Percentiles rank a stretch among this genome's conserved stretches.
Evolutionary conservation across 768 basidiomycete species (phyloP).

Genomic region (Lepiota venenata): DNA sequence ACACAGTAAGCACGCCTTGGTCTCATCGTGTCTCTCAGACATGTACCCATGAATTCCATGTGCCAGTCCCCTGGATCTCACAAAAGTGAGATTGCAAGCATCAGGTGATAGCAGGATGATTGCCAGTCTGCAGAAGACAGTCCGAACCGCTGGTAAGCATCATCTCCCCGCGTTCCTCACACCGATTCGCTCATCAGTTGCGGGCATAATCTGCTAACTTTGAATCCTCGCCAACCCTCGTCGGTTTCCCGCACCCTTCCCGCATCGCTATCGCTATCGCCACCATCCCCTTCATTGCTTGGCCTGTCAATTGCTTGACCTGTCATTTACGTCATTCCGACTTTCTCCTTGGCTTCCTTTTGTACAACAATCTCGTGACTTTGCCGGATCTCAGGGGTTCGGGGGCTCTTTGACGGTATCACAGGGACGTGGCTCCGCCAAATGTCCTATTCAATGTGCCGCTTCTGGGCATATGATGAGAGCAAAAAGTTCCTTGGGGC

Average conservation of each 20-base stretch:
- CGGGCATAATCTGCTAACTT: not conserved
- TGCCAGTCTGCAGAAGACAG: conserved; percentile 76
- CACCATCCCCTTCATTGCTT: conserved; percentile 12
- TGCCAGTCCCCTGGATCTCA: conserved; percentile 75
- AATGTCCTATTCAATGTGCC: conserved; percentile 88
- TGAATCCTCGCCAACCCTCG: too few species aligned
- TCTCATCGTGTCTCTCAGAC: not conserved
- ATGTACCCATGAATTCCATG: not conserved
- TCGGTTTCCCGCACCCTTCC: not conserved
- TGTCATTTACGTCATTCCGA: conserved; percentile 3
- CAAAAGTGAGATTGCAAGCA: conserved; percentile 89
- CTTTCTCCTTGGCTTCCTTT: not conserved
- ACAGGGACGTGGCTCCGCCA: conserved; percentile 88
- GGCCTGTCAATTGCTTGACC: not conserved
- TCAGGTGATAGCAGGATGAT: conserved; percentile 93
- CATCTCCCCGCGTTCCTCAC: conserved; percentile 17
- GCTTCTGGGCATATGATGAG: conserved; percentile 94
- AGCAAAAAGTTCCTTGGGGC: conserved; percentile 82
- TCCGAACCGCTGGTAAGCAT: conserved; percentile 65
- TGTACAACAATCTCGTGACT: not conserved
- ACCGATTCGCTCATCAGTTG: conserved; percentile 22
- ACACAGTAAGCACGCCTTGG: conserved; percentile 58
- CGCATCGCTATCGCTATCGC: conserved; percentile 29
- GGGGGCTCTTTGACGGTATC: conserved; percentile 84
- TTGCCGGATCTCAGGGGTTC: conserved; percentile 34